Evolutionary conservation across 192 early-diverging fungal species (phyloP).

Genomic region (Coemansia sp.): DNA sequence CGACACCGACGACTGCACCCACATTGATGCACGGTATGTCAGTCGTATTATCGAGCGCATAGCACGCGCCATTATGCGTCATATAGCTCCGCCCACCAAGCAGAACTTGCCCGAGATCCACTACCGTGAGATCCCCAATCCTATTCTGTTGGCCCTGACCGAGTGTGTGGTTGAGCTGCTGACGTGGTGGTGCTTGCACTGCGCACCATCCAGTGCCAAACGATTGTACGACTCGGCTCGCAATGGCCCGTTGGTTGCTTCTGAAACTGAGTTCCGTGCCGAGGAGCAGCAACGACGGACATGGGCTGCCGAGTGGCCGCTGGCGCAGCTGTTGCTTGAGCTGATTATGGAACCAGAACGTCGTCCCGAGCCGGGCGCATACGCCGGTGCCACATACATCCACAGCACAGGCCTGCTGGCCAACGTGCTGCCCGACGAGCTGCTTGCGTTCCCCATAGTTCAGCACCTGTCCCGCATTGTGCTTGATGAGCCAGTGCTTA

Average conservation of each 20-base stretch:
- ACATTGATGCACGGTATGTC: constrained; percentile 35
- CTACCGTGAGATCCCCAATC: constrained; percentile 53
- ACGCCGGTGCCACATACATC: constrained; percentile 30
- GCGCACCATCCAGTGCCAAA: constrained; percentile 14
- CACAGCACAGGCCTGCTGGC: constrained; percentile 49
- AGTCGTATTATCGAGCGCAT: constrained; percentile 41
- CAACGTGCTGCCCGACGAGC: constrained; percentile 50
- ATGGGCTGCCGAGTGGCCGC: constrained; percentile 32
- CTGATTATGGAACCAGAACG: constrained; percentile 36
- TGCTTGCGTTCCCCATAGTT: constrained; percentile 52
- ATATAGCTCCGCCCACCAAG: constrained; percentile 25
- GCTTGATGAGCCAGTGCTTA: constrained; percentile 58
- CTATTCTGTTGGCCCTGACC: constrained; percentile 38
- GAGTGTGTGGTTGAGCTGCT: constrained; percentile 51
- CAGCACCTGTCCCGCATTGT: constrained; percentile 61
- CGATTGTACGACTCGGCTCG: constrained; percentile 14
- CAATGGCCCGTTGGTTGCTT: constrained; percentile 1
- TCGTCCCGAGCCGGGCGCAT: constrained; percentile 8
- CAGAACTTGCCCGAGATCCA: constrained; percentile 41
- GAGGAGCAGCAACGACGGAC: constrained; percentile 24
- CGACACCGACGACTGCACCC: constrained; percentile 17
- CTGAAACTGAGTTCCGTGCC: constrained; percentile 35
- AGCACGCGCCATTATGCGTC: constrained; percentile 28
- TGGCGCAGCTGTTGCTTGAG: constrained; percentile 35
- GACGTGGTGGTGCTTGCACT: constrained; percentile 53